Evolutionary conservation across 1,139 yeast genomes (phyloP), one percentile per base, ranked within the genome.

Genomic region (Yamadazyma epiphylla): DNA sequence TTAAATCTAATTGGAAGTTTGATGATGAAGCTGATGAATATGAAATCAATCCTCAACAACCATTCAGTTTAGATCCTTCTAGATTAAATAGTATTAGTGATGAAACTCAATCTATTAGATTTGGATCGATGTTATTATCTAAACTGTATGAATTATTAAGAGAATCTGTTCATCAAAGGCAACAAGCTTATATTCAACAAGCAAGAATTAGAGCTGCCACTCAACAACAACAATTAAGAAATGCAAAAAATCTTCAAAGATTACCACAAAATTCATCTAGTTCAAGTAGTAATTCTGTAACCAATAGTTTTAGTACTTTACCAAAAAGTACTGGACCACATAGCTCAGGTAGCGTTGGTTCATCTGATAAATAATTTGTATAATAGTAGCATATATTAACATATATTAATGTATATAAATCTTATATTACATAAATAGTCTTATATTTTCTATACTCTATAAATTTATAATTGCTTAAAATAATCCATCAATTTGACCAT

Each of bases 61-160:
- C 81, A 30, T 73, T 81, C 40, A 71, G 82, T 38, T 71, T 89
- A 33, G 80, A 74, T 49, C 81, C 81, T 1, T 72, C 80, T 0
- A 70, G 76, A 35, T 67, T 88, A 46, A 89, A 88, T 49, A 83
- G 85, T 40, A 86, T 88, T 29, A 77, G 89, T 13, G 84, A 82
- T 35, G 94, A 81, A 33, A 88, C 96, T 0, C 96, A 88, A 57
- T 80, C 85, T 0, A 85, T 89, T 22, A 68, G 96, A 39, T 88
- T 89, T 56, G 96, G 96, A 5, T 79, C 95, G 4, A 87, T 88
- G 96, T 60, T 89, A 25, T 66, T 88, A 28, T 79, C 94, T 4
- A 89, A 89, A 55, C 81, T 96, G 0, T 85, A 84, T 50, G 96
- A 83, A 30, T 58, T 80, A 57, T 55, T 72, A 60, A 51, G 76